Percentiles rank a stretch among this genome's conserved stretches.
These are phyloP conservation scores for Luffa acutangula DNA, from an alignment of 306 rosid species.

Conservation along the genomic window DNA sequence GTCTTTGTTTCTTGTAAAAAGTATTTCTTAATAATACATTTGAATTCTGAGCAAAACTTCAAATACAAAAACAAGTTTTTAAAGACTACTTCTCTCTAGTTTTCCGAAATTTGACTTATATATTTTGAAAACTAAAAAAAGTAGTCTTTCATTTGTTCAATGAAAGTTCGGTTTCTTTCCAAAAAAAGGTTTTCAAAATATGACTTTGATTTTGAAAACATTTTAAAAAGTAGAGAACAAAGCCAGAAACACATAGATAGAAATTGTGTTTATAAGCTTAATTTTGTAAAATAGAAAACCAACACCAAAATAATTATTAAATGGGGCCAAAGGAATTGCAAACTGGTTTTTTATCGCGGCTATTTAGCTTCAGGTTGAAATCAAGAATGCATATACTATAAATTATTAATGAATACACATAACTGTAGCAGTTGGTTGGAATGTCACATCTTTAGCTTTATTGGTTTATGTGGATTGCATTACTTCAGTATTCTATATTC, in stretches of 20 bases:
- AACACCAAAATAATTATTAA: no score
- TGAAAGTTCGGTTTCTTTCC: no score
- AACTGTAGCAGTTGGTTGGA: background rate
- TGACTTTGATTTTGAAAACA: background rate
- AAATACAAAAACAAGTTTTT: no score
- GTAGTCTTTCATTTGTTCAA: no score
- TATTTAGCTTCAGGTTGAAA: background rate
- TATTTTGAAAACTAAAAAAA: background rate
- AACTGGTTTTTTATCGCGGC: background rate
- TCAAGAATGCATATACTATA: background rate
- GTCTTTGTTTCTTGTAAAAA: no score
- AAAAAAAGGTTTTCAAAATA: no score
- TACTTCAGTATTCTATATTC: background rate
- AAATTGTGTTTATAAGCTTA: background rate
- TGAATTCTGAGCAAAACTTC: background rate
- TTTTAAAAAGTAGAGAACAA: no score
- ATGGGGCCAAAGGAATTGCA: background rate
- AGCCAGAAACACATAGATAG: no score
- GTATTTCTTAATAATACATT: no score
- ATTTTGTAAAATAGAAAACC: no score
- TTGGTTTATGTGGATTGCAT: background rate
- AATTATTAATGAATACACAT: constrained; percentile 1
- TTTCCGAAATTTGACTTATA: no score
- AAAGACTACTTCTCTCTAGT: background rate
- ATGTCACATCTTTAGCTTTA: background rate